A percentile compares a stretch with the other conserved stretches of the same genome.
phyloP scores from a whole-genome alignment of 306 rosid species.

The Vigna trinervia region DNA sequence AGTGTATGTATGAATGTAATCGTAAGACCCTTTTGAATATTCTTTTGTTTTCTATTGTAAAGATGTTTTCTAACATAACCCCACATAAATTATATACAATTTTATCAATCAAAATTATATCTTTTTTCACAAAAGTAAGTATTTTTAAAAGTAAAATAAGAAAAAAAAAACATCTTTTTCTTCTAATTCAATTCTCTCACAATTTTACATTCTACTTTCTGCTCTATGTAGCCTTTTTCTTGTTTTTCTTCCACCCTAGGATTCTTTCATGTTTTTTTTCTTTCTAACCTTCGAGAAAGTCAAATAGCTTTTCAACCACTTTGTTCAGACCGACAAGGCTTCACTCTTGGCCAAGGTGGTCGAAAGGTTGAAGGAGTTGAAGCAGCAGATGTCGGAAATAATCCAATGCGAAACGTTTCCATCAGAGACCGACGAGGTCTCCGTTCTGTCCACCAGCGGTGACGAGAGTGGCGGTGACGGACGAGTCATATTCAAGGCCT shows the following conservation, averaged over 20 bases:
- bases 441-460: conserved; percentile 55
- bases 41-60: not conserved
- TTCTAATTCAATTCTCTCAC: too few species aligned
- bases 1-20: too few species aligned
- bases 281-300: conserved; percentile 26
- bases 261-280: not conserved
- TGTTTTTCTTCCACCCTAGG: not conserved
- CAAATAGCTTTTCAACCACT: not conserved
- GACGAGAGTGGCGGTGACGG: conserved; percentile 49
- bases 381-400: conserved; percentile 67
- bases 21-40: not conserved
- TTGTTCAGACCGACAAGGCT: conserved; percentile 88
- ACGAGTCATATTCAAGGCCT: conserved; percentile 76
- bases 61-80: not conserved
- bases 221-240: too few species aligned
- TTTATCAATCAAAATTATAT: not conserved
- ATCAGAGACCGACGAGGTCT: conserved; percentile 86
- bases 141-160: too few species aligned
- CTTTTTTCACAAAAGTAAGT: too few species aligned
- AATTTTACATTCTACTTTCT: too few species aligned
- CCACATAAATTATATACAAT: not conserved
- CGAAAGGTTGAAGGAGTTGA: conserved; percentile 82
- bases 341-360: conserved; percentile 92
- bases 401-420: conserved; percentile 74
- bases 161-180: too few species aligned